These are phyloP conservation scores for Penicillium vulpinum DNA, from an alignment of 2,329 filamentous ascomycete species.

Conservation along the genomic window DNA sequence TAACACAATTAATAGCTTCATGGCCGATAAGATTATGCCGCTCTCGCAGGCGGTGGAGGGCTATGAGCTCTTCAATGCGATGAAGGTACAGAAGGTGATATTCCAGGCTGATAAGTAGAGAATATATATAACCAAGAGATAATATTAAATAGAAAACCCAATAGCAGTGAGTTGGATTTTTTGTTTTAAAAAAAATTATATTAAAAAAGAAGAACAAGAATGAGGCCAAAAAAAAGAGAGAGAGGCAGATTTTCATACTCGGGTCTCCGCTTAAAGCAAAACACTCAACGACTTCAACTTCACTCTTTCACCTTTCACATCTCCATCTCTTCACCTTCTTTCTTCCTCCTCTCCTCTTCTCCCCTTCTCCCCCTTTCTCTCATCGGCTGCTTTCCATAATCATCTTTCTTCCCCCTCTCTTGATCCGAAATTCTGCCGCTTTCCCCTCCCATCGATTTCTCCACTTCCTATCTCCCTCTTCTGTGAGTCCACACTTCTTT, in stretches of 20 bases:
- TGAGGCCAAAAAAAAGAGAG: conserved; percentile 7
- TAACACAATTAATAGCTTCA: conserved; percentile 59
- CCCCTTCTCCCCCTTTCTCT: conserved; percentile 17
- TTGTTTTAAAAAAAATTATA: neutral
- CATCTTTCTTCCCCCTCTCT: conserved; percentile 17
- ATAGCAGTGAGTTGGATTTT: neutral
- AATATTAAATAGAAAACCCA: neutral
- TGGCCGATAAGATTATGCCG: conserved; percentile 75
- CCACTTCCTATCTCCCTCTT: conserved; percentile 25
- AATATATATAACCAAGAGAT: neutral
- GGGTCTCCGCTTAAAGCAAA: conserved; percentile 24
- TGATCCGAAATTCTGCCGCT: conserved; percentile 18
- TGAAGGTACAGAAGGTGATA: conserved; percentile 72
- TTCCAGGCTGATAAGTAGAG: conserved; percentile 54
- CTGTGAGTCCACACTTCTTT: conserved; percentile 19
- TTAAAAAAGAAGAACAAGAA: conserved; percentile 1
- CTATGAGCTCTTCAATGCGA: conserved; percentile 70
- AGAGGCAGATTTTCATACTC: conserved; percentile 1
- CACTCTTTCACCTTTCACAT: conserved; percentile 15
- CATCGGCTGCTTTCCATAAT: neutral
- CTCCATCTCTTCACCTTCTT: conserved; percentile 10
- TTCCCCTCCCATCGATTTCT: conserved; percentile 25
- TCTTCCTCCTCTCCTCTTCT: conserved; percentile 18
- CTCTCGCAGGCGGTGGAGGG: conserved; percentile 65
- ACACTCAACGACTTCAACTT: conserved; percentile 15